Base-by-base conservation (phyloP, 2,329 filamentous ascomycete genomes). In the Fusarium sp. region DNA sequence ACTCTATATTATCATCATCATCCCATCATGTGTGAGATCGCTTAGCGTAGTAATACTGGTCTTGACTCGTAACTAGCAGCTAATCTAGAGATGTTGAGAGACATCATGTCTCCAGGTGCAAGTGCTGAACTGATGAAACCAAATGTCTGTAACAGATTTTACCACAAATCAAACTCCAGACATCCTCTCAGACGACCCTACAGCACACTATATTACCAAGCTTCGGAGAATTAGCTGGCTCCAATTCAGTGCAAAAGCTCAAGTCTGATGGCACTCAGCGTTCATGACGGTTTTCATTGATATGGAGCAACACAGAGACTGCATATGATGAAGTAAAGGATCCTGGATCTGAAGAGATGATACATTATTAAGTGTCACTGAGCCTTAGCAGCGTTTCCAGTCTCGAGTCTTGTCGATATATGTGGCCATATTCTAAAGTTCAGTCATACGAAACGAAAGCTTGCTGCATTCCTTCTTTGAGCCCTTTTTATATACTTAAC, bases 121-220 rank as follows among this genome's bases (percentile, higher is more conserved):
- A 23, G 39, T 42, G 39, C 18, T 1, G 15, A 10, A 23, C 39
- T 3, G 4, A 27, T 27, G 16, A 21, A 14, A 27, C 18, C 10
- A 4, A 7, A 27, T 27, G 0, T 45, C 8, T 5, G 21, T 8
- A 21, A 27, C 0, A 27, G 42, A 27, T 27, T 0, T 19, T 11
- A 25, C 5, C 4, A 10, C 9, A 9, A 10, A 6, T 8, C 18
- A 8, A 27, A 19, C 3, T 11, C 23, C 9, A 25, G 42, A 14
- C 18, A 25, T 19, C 5, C 8, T 27, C 8, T 14, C 42, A 27
- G 18, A 3, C 0, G 23, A 21, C 42, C 5, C 8, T 27, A 19
- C 0, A 27, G 16, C 9, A 25, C 5, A n/a, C 14, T 7, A 12
- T 29, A n/a, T 16, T 12, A 11, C 14, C 7, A 16, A 6, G 10